phyloP scores from a whole-genome alignment of 169 alveolate species.

The Plasmodium inui region DNA sequence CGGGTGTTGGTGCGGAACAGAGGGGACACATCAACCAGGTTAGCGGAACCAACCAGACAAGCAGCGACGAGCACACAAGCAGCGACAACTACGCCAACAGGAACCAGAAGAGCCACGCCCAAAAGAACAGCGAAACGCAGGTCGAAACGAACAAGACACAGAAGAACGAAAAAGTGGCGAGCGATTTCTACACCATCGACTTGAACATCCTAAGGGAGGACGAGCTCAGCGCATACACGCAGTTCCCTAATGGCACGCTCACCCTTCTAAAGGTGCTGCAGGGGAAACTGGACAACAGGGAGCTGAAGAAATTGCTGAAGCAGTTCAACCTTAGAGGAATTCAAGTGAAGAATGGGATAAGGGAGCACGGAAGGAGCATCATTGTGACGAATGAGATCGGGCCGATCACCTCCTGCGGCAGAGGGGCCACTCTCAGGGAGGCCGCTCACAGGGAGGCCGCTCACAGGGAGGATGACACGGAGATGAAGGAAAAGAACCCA shows the following conservation, averaged over 20 bases:
- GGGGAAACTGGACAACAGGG: constrained; percentile 16
- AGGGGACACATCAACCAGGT: background rate
- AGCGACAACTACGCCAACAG: background rate
- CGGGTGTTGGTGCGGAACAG: background rate
- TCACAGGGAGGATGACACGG: no score
- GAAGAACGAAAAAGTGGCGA: background rate
- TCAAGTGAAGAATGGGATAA: background rate
- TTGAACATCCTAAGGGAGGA: constrained; percentile 39
- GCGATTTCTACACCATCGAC: constrained; percentile 7
- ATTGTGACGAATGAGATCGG: background rate
- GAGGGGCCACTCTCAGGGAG: background rate
- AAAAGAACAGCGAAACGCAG: background rate
- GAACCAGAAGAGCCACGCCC: background rate
- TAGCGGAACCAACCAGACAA: background rate
- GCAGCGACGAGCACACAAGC: background rate
- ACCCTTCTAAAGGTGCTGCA: constrained; percentile 5
- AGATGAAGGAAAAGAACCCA: background rate
- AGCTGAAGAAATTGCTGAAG: constrained; percentile 17
- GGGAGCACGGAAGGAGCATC: background rate
- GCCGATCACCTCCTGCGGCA: background rate
- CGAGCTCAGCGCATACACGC: background rate
- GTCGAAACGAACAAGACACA: constrained; percentile 5
- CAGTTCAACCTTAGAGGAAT: constrained; percentile 10
- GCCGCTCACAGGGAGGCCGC: background rate
- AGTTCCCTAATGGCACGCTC: background rate